A percentile compares a stretch with the other conserved stretches of the same genome.
Evolutionary conservation across 495 filamentous ascomycete genomes (phyloP).

Genomic region (Hypoxylon intermedium): DNA sequence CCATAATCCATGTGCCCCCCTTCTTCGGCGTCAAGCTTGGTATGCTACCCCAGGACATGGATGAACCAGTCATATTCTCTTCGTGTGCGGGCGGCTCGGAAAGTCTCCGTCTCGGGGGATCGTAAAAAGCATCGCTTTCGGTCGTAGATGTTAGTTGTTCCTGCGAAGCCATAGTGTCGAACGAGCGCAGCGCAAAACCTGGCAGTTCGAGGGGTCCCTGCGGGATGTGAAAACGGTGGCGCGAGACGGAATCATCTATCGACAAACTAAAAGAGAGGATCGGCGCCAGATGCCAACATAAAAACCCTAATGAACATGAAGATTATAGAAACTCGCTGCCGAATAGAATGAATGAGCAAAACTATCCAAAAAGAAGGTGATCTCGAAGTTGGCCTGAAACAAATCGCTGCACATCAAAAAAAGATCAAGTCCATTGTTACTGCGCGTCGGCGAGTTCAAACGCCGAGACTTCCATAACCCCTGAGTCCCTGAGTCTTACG

Average conservation of each 20-base stretch:
- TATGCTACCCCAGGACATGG: conserved; percentile 22
- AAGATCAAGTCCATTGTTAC: conserved; percentile 4
- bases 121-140: conserved; percentile 9
- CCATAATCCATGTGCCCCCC: conserved; percentile 56
- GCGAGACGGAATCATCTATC: conserved; percentile 25
- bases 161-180: conserved; percentile 18
- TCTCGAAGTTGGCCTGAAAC: conserved; percentile 25
- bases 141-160: conserved; percentile 10
- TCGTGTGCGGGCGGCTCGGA: conserved; percentile 30
- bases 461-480: conserved; percentile 11
- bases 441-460: conserved; percentile 22
- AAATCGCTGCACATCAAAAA: conserved; percentile 1
- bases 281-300: no score
- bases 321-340: no score
- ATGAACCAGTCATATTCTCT: conserved; percentile 12
- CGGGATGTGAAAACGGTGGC: conserved; percentile 6
- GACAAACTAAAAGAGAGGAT: conserved; percentile 1
- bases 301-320: no score
- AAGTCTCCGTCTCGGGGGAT: conserved; percentile 30
- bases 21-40: conserved; percentile 27
- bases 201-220: conserved; percentile 1
- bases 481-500: neutral
- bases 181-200: neutral
- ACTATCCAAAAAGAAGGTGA: conserved; percentile 6
- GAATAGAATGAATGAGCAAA: conserved; percentile 6